Evolutionary conservation across 768 basidiomycete genomes (phyloP).

Genomic region (Collybia sordida): DNA sequence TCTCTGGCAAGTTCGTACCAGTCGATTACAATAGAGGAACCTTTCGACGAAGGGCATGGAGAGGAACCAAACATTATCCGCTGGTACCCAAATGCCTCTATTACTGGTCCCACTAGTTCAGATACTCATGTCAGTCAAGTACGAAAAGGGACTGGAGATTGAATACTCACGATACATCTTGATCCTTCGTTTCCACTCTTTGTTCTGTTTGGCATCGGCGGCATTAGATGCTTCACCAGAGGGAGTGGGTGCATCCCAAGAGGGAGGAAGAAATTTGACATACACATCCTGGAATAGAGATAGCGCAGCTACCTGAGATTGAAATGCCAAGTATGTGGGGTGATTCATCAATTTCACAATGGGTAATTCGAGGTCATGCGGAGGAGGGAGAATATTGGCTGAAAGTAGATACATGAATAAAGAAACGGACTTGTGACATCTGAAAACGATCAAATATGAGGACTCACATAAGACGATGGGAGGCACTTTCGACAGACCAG

Average conservation of each 20-base stretch:
- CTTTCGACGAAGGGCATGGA: conserved; percentile 50
- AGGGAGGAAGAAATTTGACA: conserved; percentile 76
- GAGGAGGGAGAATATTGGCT: conserved; percentile 84
- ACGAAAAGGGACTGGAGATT: not conserved
- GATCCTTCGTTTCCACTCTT: conserved; percentile 71
- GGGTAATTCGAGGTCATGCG: conserved; percentile 66
- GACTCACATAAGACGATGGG: conserved; percentile 69
- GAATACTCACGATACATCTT: conserved; percentile 80
- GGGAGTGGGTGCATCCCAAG: conserved; percentile 62
- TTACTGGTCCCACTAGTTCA: conserved; percentile 67
- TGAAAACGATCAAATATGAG: conserved; percentile 4
- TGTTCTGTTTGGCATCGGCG: conserved; percentile 47
- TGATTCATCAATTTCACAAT: conserved; percentile 82
- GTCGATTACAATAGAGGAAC: conserved; percentile 51
- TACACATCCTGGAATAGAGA: conserved; percentile 73
- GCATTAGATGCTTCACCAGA: conserved; percentile 35
- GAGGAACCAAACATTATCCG: conserved; percentile 85
- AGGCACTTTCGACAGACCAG: conserved; percentile 41
- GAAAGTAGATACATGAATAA: not conserved
- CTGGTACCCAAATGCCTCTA: conserved; percentile 84
- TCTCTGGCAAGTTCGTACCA: conserved; percentile 86
- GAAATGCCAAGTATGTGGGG: conserved; percentile 70
- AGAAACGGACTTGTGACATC: conserved; percentile 9
- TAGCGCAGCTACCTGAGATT: conserved; percentile 67
- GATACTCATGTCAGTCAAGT: conserved; percentile 1